phyloP scores from a whole-genome alignment of 768 basidiomycete genomes.

The Pisolithus marmoratus region DNA sequence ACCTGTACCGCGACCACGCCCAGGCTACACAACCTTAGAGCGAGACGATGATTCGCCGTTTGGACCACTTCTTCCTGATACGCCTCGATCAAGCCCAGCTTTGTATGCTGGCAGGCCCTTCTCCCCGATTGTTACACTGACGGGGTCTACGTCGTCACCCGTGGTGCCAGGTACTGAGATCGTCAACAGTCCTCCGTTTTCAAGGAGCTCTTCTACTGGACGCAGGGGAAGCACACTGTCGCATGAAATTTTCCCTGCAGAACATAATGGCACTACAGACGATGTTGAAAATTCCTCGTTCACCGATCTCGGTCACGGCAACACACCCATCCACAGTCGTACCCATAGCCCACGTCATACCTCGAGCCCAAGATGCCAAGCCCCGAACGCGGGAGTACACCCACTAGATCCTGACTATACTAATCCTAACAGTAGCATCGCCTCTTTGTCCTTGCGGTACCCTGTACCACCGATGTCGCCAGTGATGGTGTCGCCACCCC shows the following conservation, averaged over 20 bases:
- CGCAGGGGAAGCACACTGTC: conserved; percentile 15
- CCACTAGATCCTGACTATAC: background rate
- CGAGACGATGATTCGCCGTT: conserved; percentile 23
- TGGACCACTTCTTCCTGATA: conserved; percentile 25
- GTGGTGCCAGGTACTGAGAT: background rate
- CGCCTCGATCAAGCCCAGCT: conserved; percentile 22
- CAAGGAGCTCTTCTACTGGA: conserved; percentile 9
- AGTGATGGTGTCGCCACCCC: conserved; percentile 14
- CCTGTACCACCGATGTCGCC: conserved; percentile 24
- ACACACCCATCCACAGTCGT: background rate
- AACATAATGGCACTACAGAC: background rate
- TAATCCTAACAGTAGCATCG: conserved; percentile 9
- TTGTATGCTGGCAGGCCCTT: conserved; percentile 24
- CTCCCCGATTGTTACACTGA: conserved; percentile 20
- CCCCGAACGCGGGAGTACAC: background rate
- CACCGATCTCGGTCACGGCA: background rate
- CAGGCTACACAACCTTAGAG: background rate
- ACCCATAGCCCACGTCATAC: background rate
- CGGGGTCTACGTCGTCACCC: conserved; percentile 12
- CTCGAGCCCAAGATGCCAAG: background rate
- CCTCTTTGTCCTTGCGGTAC: conserved; percentile 27
- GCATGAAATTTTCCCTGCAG: conserved; percentile 6
- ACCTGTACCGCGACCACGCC: conserved; percentile 15
- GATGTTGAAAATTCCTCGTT: conserved; percentile 1
- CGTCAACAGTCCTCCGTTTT: conserved; percentile 4